Evolutionary conservation across 768 basidiomycete genomes (phyloP).

Genomic region (Collybia nuda): DNA sequence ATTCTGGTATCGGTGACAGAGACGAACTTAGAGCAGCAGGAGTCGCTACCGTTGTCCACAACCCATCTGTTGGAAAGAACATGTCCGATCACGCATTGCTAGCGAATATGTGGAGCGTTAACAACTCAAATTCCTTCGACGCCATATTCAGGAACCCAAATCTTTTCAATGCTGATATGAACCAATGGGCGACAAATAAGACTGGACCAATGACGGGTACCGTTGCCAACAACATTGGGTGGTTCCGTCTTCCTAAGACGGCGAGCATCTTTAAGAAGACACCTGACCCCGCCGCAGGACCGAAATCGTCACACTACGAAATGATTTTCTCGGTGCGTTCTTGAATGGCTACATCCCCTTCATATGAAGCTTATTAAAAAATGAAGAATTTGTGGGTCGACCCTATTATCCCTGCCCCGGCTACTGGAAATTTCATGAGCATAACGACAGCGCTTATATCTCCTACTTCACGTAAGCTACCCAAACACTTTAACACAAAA

Average conservation of each 20-base stretch:
- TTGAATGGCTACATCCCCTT: neutral
- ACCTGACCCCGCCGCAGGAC: conserved; percentile 35
- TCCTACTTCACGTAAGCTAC: conserved; percentile 6
- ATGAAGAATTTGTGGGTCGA: conserved; percentile 7
- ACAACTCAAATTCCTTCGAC: conserved; percentile 5
- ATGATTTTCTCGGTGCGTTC: conserved; percentile 28
- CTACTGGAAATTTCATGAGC: conserved; percentile 10
- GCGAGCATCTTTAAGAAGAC: conserved; percentile 25
- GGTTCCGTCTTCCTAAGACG: conserved; percentile 24
- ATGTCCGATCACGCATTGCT: conserved; percentile 10
- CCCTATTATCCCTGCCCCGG: conserved; percentile 5
- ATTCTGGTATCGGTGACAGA: conserved; percentile 11
- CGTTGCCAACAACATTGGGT: conserved; percentile 20
- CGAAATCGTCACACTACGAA: conserved; percentile 33
- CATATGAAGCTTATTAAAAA: neutral
- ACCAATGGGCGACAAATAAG: conserved; percentile 14
- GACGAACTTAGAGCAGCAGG: conserved; percentile 3
- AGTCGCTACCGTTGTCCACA: conserved; percentile 6
- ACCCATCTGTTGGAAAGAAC: conserved; percentile 10
- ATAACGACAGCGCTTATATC: conserved; percentile 6
- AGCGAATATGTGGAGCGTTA: conserved; percentile 7
- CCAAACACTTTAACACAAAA: neutral
- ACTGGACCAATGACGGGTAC: conserved; percentile 22
- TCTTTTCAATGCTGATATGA: neutral
- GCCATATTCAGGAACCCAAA: conserved; percentile 1